Evolutionary conservation across 371 early-diverging fungal species (phyloP).

Genomic region (Mucor lusitanicus): DNA sequence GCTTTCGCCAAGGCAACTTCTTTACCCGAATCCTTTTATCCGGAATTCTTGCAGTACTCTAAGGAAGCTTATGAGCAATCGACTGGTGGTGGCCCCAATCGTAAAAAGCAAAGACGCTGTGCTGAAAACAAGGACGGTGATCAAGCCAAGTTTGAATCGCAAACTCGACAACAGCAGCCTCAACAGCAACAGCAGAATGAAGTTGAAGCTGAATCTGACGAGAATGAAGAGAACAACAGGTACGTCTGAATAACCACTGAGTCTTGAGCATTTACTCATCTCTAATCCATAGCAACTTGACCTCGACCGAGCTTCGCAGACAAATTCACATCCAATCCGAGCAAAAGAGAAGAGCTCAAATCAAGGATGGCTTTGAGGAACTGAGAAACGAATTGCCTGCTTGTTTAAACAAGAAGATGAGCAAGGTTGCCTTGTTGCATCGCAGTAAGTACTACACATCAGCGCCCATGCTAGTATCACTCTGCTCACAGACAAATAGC

Average conservation of each 20-base stretch:
- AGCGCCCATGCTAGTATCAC: background rate
- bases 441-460: constrained; percentile 32
- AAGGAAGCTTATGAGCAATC: constrained; percentile 42
- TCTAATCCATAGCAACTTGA: constrained; percentile 14
- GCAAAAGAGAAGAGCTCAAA: constrained; percentile 51
- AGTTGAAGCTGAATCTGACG: constrained; percentile 11
- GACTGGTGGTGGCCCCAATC: constrained; percentile 28
- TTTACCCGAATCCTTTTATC: constrained; percentile 39
- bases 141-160: constrained; percentile 7
- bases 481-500: constrained; percentile 13
- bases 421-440: constrained; percentile 39
- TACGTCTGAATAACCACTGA: constrained; percentile 3
- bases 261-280: too few species aligned
- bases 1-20: constrained; percentile 42
- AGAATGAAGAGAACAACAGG: constrained; percentile 28
- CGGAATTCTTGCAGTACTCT: constrained; percentile 39
- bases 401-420: constrained; percentile 40
- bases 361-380: constrained; percentile 45
- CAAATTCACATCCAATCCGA: constrained; percentile 55
- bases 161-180: background rate
- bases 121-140: background rate
- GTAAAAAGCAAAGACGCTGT: constrained; percentile 31
- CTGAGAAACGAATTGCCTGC: constrained; percentile 35
- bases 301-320: constrained; percentile 39
- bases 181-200: background rate